These are phyloP conservation scores for Lentithecium fluviatile DNA, from an alignment of 495 filamentous ascomycete genomes.

Conservation along the genomic window DNA sequence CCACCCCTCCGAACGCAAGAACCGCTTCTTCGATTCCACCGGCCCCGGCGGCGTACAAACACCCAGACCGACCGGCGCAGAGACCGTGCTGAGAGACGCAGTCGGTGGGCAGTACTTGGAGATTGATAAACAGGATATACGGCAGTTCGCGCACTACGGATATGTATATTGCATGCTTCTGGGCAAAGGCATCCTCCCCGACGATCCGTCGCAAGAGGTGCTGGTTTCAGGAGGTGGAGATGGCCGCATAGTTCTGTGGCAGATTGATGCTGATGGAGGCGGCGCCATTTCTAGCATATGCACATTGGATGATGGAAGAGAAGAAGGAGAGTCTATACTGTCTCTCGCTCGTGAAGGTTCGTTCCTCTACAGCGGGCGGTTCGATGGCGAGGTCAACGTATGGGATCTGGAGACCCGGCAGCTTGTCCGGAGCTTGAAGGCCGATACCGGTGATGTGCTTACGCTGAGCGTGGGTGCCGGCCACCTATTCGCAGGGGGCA, in stretches of 20 bases:
- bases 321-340: constrained; percentile 70
- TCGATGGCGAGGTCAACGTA: constrained; percentile 87
- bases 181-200: constrained; percentile 62
- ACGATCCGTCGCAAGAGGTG: constrained; percentile 65
- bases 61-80: constrained; percentile 49
- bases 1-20: constrained; percentile 77
- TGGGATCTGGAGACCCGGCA: constrained; percentile 97
- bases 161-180: constrained; percentile 95
- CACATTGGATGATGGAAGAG: constrained; percentile 65
- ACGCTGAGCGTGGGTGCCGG: constrained; percentile 79
- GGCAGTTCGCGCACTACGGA: constrained; percentile 88
- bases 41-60: constrained; percentile 78
- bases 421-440: constrained; percentile 77
- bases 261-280: constrained; percentile 54
- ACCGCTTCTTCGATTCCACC: constrained; percentile 91
- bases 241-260: constrained; percentile 89
- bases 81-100: constrained; percentile 37
- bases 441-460: constrained; percentile 80
- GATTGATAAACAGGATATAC: constrained; percentile 77
- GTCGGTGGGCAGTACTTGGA: constrained; percentile 68
- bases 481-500: constrained; percentile 77
- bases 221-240: constrained; percentile 91
- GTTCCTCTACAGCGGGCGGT: constrained; percentile 84
- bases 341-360: constrained; percentile 81
- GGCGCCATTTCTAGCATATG: constrained; percentile 60